phyloP scores from a whole-genome alignment of 129 eudicot genomes.

The Tagetes erecta region DNA sequence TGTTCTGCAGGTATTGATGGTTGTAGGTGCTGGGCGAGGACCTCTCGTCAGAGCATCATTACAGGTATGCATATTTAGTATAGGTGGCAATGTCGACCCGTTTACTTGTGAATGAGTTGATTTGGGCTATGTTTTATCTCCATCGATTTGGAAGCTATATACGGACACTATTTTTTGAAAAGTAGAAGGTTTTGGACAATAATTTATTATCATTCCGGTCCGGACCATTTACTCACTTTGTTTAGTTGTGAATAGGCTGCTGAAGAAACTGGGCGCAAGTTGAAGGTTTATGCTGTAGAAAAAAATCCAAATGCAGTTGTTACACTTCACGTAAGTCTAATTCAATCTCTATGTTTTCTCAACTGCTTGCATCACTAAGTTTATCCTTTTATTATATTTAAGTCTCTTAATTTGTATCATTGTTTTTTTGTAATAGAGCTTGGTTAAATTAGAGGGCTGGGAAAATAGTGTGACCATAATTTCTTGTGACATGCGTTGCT shows the following conservation, averaged over 20 bases:
- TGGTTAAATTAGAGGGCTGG: conserved; percentile 95
- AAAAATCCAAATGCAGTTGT: conserved; percentile 98
- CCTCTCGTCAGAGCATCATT: conserved; percentile 98
- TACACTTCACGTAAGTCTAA: conserved; percentile 84
- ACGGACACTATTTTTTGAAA: not conserved
- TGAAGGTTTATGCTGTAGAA: conserved; percentile 94
- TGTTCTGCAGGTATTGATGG: conserved; percentile 75
- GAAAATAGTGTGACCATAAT: conserved; percentile 73
- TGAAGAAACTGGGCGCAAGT: conserved; percentile 87
- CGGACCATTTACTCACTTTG: not conserved
- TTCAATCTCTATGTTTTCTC: conserved; percentile 6
- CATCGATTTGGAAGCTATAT: not conserved
- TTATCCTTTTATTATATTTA: not conserved
- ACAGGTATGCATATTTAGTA: conserved; percentile 48
- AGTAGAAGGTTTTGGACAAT: not conserved
- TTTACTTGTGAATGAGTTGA: not conserved
- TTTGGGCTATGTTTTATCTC: not conserved
- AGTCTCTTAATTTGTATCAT: not conserved
- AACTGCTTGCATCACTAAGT: not conserved
- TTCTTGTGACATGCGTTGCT: conserved; percentile 90
- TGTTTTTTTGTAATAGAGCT: conserved; percentile 49
- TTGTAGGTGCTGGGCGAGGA: conserved; percentile 98
- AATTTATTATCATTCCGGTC: not conserved
- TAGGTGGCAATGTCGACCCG: no score
- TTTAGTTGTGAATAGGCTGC: conserved; percentile 59